phyloP scores from a whole-genome alignment of 441 rosid genomes.

The Flueggea neowawraea region DNA sequence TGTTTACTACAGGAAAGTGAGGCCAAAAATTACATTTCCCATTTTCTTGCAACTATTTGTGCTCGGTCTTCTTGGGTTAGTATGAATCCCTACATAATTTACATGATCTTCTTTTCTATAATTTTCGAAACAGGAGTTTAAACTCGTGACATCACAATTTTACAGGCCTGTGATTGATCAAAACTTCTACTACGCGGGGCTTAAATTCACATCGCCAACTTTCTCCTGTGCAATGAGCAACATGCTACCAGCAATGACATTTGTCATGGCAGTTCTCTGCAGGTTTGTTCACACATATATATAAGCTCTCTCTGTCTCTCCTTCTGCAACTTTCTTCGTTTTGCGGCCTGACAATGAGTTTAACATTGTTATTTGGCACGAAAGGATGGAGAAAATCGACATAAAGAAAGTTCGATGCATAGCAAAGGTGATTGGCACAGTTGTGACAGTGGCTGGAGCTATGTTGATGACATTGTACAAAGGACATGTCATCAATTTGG shows the following conservation, averaged over 20 bases:
- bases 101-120: too few species aligned
- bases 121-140: too few species aligned
- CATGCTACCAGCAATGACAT: slow-evolving; percentile 88
- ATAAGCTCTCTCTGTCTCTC: too few species aligned
- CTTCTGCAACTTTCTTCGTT: too few species aligned
- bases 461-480: slow-evolving; percentile 81
- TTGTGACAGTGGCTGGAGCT: slow-evolving; percentile 81
- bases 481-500: slow-evolving; percentile 50
- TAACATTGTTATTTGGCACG: too few species aligned
- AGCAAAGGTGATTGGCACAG: slow-evolving; percentile 78
- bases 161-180: slow-evolving; percentile 94
- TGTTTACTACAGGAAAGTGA: slow-evolving; percentile 50
- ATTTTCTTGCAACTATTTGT: slow-evolving; percentile 73
- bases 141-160: too few species aligned
- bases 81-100: background rate
- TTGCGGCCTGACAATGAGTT: too few species aligned
- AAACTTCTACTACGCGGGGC: slow-evolving; percentile 85
- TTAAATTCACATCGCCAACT: slow-evolving; percentile 85
- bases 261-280: slow-evolving; percentile 72
- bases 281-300: slow-evolving; percentile 17
- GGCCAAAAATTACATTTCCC: slow-evolving; percentile 71
- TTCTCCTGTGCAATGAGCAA: slow-evolving; percentile 89
- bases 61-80: slow-evolving; percentile 90
- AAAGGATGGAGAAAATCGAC: slow-evolving; percentile 64
- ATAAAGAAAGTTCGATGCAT: slow-evolving; percentile 66